Evolutionary conservation across 75 land plant species (phyloP), one percentile per base, ranked within the genome.

Genomic region (Picea glauca): DNA sequence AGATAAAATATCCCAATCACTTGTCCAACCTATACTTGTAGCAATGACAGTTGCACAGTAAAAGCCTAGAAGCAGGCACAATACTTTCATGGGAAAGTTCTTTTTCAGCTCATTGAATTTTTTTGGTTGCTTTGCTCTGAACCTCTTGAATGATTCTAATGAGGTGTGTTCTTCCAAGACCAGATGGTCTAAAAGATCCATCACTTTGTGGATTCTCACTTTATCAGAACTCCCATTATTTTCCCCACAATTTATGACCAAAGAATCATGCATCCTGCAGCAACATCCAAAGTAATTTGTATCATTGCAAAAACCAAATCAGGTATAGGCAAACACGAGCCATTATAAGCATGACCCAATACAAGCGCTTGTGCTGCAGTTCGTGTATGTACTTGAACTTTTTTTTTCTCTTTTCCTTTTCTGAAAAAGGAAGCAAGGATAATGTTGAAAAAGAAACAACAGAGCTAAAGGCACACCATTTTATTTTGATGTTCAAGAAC

Each of bases 1-100:
- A 57, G 93, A 91, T 18, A 91, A 81, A 67, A 91, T 85, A 60
- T 91, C 93, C 93, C 93, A 91, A 70, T 91, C 93, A 26, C 93
- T 91, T 15, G 93, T 91, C 72, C 89, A 91, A 66, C 93, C 93
- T 74, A 91, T 89, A 5, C 85, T 91, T 32, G 93, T 91, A 26
- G 89, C 82, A 78, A 91, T 83, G 8, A 89, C 87, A 72, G 91
- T 91, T 18, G 93, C 87, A 79, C 91, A 87, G 54, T 89, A 91
- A 58, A 91, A 85, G 0, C 93, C 93, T 13, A 87, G 78, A 82
- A 91, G 83, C 78, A 91, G 85, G 58, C 81, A 89, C 35, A 89
- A 85, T 58, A 91, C 35, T 74, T 91, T 91, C 81, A 85, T 72
- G 20, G 88, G 89, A 60, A 89, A 72, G 77, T 84, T 77, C 76